phyloP scores from a whole-genome alignment of 2,329 filamentous ascomycete genomes.

The Uncinocarpus reesii region DNA sequence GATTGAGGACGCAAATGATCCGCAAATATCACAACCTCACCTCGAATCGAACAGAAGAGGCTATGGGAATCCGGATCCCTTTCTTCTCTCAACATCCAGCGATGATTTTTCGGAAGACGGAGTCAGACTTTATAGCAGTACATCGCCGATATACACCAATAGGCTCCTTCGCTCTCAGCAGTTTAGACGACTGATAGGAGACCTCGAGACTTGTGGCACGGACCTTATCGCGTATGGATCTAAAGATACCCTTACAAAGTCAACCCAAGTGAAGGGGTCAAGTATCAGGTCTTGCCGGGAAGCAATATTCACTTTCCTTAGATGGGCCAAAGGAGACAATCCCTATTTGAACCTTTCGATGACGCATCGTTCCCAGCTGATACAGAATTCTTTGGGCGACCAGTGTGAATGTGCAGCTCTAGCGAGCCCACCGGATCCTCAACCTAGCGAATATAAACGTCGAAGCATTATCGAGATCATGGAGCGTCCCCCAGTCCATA shows the following conservation, averaged over 20 bases:
- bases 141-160: neutral
- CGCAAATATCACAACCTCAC: neutral
- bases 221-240: constrained; percentile 12
- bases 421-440: neutral
- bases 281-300: constrained; percentile 15
- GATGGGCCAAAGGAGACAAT: constrained; percentile 11
- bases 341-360: constrained; percentile 1
- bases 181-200: constrained; percentile 13
- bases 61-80: neutral
- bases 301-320: constrained; percentile 14
- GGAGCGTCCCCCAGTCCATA: neutral
- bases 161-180: constrained; percentile 8
- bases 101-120: neutral
- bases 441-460: neutral
- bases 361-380: neutral
- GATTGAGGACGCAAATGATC: too few relatives aligned
- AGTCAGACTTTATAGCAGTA: neutral
- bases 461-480: neutral
- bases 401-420: neutral
- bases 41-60: neutral
- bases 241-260: neutral
- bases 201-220: constrained; percentile 15
- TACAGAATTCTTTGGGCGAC: neutral
- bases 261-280: neutral
- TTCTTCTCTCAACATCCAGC: neutral